Base-by-base conservation (phyloP, 108 stramenopile genomes). In the Tribonema minus region DNA sequence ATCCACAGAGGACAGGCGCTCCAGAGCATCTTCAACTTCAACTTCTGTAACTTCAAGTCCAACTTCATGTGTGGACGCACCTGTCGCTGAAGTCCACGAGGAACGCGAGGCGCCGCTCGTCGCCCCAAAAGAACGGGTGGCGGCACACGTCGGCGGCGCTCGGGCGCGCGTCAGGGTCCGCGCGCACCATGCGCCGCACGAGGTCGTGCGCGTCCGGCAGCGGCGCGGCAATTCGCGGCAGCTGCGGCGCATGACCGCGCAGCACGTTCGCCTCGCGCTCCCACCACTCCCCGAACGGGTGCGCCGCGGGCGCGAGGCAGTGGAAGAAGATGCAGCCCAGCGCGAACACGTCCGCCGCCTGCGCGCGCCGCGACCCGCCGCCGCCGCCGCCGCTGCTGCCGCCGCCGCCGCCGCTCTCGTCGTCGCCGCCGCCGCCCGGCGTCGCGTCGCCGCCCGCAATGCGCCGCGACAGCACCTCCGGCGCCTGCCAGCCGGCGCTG, bases 401-500 rank as follows among this genome's bases (percentile, higher is more conserved):
- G 35, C 38, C n/a, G 58, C 3, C 39, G 68, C 29, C 27, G 32
- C 35, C 7, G 58, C 25, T n/a, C 29, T 20, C 0, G 61, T 32
- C 61, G 61, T 30, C 2, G 61, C 30, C 61, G 32, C 7, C 6
- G 61, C 6, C 31, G 31, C 32, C 31, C 61, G 6, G 31, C 25
- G 28, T 27, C 4, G 28, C 58, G 58, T 27, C 23, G 58, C 28
- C 41, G 1, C 20, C 41, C 41, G 41, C 41, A 23, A 86, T 76
- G 66, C 92, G 89, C 83, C 83, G 66, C 23, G 90, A 92, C 89
- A 96, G 92, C 2, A 94, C 92, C 80, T 96, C 95, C 12, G 94
- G 96, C 26, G 96, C 96, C 81, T 95, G 94, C 96, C 96, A 97
- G 25, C 96, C 96, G 25, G 94, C 92, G 93, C 95, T 34, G 27